Conservation (phyloP, 225 moss, liverwort and hornwort species). For the Sphagnum tenellum region DNA sequence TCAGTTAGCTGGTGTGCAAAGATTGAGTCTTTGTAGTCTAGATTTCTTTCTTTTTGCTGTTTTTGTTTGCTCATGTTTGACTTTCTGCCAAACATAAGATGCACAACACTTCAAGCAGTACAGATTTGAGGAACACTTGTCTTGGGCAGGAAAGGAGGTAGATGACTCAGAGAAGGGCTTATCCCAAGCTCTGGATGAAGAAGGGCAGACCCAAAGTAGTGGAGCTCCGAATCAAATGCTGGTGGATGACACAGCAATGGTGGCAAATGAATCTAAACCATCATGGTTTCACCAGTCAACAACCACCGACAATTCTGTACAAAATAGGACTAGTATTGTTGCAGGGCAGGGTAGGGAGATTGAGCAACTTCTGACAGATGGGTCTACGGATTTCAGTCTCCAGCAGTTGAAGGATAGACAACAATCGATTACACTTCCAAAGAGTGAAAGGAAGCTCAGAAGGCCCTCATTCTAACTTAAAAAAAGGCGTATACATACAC, state of each 20-base stretch:
- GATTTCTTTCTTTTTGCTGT: too few species aligned
- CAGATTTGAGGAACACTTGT: background rate
- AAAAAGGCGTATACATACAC: too few species aligned
- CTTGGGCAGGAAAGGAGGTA: conserved; percentile 45
- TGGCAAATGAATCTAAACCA: conserved; percentile 1
- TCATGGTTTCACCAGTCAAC: conserved; percentile 12
- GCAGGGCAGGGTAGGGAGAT: conserved; percentile 22
- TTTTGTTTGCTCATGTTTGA: too few species aligned
- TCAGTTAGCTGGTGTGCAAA: too few species aligned
- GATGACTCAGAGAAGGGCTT: conserved; percentile 45
- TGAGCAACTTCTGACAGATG: conserved; percentile 22
- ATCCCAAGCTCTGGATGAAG: conserved; percentile 20
- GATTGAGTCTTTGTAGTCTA: too few species aligned
- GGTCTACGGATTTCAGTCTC: conserved; percentile 31
- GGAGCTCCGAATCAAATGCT: background rate
- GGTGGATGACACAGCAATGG: conserved; percentile 15
- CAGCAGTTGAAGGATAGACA: conserved; percentile 5
- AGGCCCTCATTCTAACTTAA: too few species aligned
- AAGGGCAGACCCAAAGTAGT: too few species aligned
- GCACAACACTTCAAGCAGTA: too few species aligned
- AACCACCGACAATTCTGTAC: conserved; percentile 25
- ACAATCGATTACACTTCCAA: too few species aligned
- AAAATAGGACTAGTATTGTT: conserved; percentile 21
- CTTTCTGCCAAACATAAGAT: too few species aligned
- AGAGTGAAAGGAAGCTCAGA: too few species aligned